These are phyloP conservation scores for Drechslerella coelobrocha DNA, from an alignment of 2,329 filamentous ascomycete genomes.

Conservation along the genomic window DNA sequence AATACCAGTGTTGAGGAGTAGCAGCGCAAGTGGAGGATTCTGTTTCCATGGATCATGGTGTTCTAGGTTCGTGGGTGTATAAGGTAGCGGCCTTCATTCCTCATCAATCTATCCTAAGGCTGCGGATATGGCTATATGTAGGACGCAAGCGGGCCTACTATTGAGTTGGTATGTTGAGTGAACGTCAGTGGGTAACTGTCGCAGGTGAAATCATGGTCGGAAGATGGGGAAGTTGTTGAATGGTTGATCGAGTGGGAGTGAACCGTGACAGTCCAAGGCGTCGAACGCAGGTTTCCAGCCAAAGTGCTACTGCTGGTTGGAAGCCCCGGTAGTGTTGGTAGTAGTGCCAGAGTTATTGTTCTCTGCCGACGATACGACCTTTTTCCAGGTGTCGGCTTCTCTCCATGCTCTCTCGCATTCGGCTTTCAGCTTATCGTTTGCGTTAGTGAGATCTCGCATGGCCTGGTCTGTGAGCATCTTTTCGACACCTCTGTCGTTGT, in stretches of 20 bases:
- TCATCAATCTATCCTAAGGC: background rate
- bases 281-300: slow-evolving; percentile 44
- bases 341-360: slow-evolving; percentile 14
- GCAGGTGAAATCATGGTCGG: background rate
- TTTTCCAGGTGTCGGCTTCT: slow-evolving; percentile 80
- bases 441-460: slow-evolving; percentile 83
- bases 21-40: slow-evolving; percentile 18
- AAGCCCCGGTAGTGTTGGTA: slow-evolving; percentile 22
- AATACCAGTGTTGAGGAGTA: background rate
- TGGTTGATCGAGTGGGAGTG: background rate
- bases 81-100: background rate
- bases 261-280: slow-evolving; percentile 26
- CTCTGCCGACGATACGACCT: slow-evolving; percentile 56
- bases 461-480: slow-evolving; percentile 90
- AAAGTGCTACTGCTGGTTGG: slow-evolving; percentile 36
- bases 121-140: background rate
- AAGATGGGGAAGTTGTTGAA: background rate
- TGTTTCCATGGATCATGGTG: slow-evolving; percentile 27
- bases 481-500: slow-evolving; percentile 82
- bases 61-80: slow-evolving; percentile 13
- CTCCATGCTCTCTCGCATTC: slow-evolving; percentile 80
- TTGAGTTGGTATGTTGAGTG: too few species aligned
- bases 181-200: background rate
- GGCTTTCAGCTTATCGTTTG: slow-evolving; percentile 83
- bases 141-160: too few species aligned